Evolutionary conservation across 768 basidiomycete genomes (phyloP), one percentile per base, ranked within the genome.

Genomic region (Mycena vulgaris): DNA sequence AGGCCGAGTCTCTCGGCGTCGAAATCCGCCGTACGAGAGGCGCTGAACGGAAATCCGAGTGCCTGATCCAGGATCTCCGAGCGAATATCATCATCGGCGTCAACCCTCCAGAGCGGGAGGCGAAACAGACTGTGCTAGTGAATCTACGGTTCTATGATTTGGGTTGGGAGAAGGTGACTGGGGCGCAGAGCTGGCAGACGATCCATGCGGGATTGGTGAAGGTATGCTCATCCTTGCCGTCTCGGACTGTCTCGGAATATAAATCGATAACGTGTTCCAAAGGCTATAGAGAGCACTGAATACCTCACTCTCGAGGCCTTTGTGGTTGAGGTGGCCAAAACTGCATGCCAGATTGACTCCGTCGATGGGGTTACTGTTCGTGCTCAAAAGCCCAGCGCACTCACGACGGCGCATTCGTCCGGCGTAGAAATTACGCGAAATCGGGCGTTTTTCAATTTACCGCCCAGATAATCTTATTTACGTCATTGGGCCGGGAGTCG

Each of bases 381-480:
- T 0, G 84, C 91, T 25, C 87, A 89, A 66, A 95, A 94, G 72
- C 93, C 93, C 0, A 90, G 89, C 62, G 93, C 93, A 0, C 78
- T 94, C 27, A 89, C 89, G 30, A 92, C 89, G 76, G 92, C 90
- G 4, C 80, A 85, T n/a, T 85, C 86, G 1, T 90, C 93, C 0
- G 88, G 86, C 11, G 89, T 94, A 21, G 82, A 88, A 70, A 88
- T 93, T 45, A 89, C 87, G 0, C 84, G 91, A 30, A 55, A 68
- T 31, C 51, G 66, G 21, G 51, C 45, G 6, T 68, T 68, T 35
- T 61, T 61, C 25, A 45, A 55, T n/a, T 11, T 67, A 16, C 66
- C 59, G 21, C 51, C 66, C 17, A 35, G 45, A 9, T 42, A 27
- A 13, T 49, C 27, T 28, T n/a, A 7, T 35, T 13, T 13, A n/a